Evolutionary conservation across 192 early-diverging fungal genomes (phyloP).

Genomic region (Coemansia brasiliensis): DNA sequence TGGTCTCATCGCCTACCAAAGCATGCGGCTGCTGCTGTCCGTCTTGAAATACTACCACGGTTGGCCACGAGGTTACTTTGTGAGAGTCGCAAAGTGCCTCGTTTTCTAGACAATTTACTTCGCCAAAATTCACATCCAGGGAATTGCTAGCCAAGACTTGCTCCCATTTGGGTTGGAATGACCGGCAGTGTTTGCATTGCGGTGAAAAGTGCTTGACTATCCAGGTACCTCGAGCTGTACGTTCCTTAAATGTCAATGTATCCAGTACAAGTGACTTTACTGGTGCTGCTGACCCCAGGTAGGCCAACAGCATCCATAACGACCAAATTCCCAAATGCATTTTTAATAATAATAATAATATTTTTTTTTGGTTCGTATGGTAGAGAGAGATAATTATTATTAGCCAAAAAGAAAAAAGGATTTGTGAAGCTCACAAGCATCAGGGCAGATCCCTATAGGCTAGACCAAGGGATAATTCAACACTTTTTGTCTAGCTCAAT

Average conservation of each 20-base stretch:
- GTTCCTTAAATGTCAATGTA: slow-evolving; percentile 50
- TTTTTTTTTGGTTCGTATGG: no score
- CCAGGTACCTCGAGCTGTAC: slow-evolving; percentile 62
- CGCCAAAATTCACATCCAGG: slow-evolving; percentile 64
- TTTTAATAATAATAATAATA: slow-evolving; percentile 8
- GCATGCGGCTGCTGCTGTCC: slow-evolving; percentile 13
- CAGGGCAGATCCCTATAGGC: background rate
- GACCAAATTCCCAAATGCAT: no score
- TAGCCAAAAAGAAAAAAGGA: no score
- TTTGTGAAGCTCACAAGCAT: no score
- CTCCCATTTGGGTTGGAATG: slow-evolving; percentile 78
- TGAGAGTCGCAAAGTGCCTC: slow-evolving; percentile 63
- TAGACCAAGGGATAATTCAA: background rate
- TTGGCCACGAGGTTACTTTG: slow-evolving; percentile 58
- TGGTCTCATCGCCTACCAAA: slow-evolving; percentile 31
- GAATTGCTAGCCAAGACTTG: slow-evolving; percentile 55
- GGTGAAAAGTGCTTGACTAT: slow-evolving; percentile 87
- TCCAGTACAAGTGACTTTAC: slow-evolving; percentile 29
- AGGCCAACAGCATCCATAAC: no score
- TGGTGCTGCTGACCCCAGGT: slow-evolving; percentile 1
- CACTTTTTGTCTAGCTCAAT: slow-evolving; percentile 9
- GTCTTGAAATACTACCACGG: slow-evolving; percentile 55
- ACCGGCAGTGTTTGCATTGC: slow-evolving; percentile 78
- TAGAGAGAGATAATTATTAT: no score
- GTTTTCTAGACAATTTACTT: slow-evolving; percentile 67